Evolutionary conservation across 441 rosid species (phyloP).

Genomic region (Populus hybrid): DNA sequence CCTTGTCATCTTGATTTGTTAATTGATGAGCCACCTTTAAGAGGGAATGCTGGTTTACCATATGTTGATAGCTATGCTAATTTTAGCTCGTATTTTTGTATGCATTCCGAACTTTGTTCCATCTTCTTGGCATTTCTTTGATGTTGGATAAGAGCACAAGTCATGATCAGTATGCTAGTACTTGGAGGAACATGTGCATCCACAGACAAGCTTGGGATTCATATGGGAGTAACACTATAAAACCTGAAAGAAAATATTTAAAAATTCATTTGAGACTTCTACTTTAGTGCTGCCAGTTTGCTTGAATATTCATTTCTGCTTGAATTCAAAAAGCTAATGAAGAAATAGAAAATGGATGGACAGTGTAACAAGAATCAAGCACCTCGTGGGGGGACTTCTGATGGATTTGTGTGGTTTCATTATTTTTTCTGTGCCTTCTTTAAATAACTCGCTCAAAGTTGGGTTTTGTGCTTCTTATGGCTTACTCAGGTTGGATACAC

Average conservation of each 20-base stretch:
- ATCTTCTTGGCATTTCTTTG: too few relatives aligned
- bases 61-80: background rate
- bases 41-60: background rate
- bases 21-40: background rate
- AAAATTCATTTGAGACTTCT: background rate
- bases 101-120: background rate
- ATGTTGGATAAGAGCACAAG: background rate
- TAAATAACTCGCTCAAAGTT: background rate
- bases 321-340: background rate
- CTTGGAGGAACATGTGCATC: background rate
- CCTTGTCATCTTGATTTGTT: background rate
- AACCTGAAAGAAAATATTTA: background rate
- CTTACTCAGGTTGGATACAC: constrained; percentile 66
- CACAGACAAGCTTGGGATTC: too few relatives aligned
- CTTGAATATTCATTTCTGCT: background rate
- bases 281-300: background rate
- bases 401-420: background rate
- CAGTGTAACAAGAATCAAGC: background rate
- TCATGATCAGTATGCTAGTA: background rate
- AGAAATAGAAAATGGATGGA: background rate
- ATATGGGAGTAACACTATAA: too few relatives aligned
- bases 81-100: background rate
- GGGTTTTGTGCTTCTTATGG: constrained; percentile 12
- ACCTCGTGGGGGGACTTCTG: background rate
- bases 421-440: background rate